Evolutionary conservation across 164 flowering plant genomes (phyloP), one percentile per base, ranked within the genome.

Genomic region (Malania oleifera): DNA sequence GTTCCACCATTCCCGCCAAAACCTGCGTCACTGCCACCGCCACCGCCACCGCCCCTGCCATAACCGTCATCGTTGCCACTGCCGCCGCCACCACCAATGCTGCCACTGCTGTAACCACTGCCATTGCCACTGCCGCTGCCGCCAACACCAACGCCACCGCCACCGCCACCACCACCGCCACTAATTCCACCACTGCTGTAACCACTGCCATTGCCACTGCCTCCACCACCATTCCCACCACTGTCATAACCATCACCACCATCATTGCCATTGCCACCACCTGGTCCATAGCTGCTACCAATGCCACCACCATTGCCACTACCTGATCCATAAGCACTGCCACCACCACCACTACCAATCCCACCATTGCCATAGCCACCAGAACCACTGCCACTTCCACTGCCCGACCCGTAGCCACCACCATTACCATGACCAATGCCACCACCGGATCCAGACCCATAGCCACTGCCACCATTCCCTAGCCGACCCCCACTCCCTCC

Each of bases 41-140:
- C 49, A 2, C 70, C 66, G 14, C 18, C 49, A 0, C 65, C 67
- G n/a, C 25, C 7, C 12, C 63, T 66, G 1, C 45, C 43, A 23
- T n/a, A n/a, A n/a, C n/a, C n/a, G n/a, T n/a, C n/a, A n/a, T n/a
- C n/a, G n/a, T n/a, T n/a, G n/a, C n/a, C n/a, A n/a, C n/a, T n/a
- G n/a, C 61, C 57, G 29, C 59, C 60, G 7, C 53, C 59, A 12
- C 46, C 46, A 0, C 57, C 55, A n/a, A n/a, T n/a, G n/a, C n/a
- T n/a, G n/a, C n/a, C n/a, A n/a, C n/a, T n/a, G n/a, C n/a, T n/a
- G n/a, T n/a, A n/a, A 0, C 63, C 64, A 5, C 41, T 57, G 9
- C 65, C 57, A 31, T 4, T 4, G 9, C 62, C 57, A 13, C 29
- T 18, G 1, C 57, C 62, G 13, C 15, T 34, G 3, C 60, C 46